Base-by-base conservation (phyloP, 2,329 filamentous ascomycete species). In the Diaporthe capsici region DNA sequence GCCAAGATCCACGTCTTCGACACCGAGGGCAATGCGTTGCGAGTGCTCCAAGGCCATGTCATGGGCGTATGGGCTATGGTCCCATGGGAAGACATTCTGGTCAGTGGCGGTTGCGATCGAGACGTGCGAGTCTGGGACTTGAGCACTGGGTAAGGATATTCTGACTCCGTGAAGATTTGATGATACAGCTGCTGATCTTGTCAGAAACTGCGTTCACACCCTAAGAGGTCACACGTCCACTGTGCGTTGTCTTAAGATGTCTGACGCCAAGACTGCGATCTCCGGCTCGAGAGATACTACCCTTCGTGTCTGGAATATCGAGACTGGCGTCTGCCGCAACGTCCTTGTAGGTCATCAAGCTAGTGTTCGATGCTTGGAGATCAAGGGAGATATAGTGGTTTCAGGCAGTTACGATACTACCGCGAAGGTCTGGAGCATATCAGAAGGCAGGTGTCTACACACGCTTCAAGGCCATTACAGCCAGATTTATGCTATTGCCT, bases 61-160 rank as follows among this genome's bases (percentile, higher is more conserved):
- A 99, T 99, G 97, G 97, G 97, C 55, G 97, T 99, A 28, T 99
- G 97, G 97, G 97, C 97, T 67, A 98, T 99, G 96, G 95, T 99
- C 34, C 97, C 97, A 9, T 98, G 96, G 94, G 96, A 95, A 76
- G 96, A 99, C 83, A 94, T 95, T 72, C 89, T 99, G 77, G 97
- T 99, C 76, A 98, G 95, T 80, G 97, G 97, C 80, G 97, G 97
- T 8, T 99, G 97, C 83, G 97, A 99, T 86, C 92, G 97, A 76
- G 97, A 99, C 82, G 97, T 99, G 39, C 91, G 97, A 75, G 97
- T 99, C 8, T 99, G 97, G 97, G 94, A 99, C 81, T 92, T 99
- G 88, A 92, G 93, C 70, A 98, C 95, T 77, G 97, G 96, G 95
- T 97, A 90, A 83, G 92, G 72, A 61, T 10, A 17, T 7, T 7